A percentile compares a stretch with the other conserved stretches of the same genome.
phyloP scores from a whole-genome alignment of 495 filamentous ascomycete genomes.

The Aspergillus mulundensis region DNA sequence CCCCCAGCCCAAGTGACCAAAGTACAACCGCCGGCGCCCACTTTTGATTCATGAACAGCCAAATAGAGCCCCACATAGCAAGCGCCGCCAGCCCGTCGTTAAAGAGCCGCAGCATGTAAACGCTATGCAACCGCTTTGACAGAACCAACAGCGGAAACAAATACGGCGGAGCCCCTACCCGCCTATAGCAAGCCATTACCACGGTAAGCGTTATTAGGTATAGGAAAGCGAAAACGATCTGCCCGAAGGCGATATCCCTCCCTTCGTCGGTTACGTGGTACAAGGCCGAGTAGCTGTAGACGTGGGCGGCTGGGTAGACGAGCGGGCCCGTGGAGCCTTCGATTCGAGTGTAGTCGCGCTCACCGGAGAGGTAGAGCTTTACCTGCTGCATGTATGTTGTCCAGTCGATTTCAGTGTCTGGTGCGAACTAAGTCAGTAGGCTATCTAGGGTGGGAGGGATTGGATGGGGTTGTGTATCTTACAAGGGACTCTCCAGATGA shows the following conservation, averaged over 20 bases:
- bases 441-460: background rate
- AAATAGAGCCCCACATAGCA: slow-evolving; percentile 77
- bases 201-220: slow-evolving; percentile 71
- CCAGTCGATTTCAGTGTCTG: slow-evolving; percentile 99
- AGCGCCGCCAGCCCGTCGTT: slow-evolving; percentile 88
- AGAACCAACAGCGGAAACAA: slow-evolving; percentile 81
- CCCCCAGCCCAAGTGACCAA: slow-evolving; percentile 75
- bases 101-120: slow-evolving; percentile 89
- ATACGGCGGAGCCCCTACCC: slow-evolving; percentile 78
- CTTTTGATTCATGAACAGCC: slow-evolving; percentile 62
- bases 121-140: slow-evolving; percentile 89
- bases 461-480: slow-evolving; percentile 27
- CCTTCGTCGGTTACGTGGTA: slow-evolving; percentile 76
- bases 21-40: slow-evolving; percentile 68
- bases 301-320: slow-evolving; percentile 90
- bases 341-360: slow-evolving; percentile 83
- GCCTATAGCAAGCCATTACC: slow-evolving; percentile 78
- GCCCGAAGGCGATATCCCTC: slow-evolving; percentile 70
- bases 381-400: slow-evolving; percentile 94
- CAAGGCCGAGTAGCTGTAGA: slow-evolving; percentile 81
- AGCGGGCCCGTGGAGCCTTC: slow-evolving; percentile 87
- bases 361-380: slow-evolving; percentile 70
- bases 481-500: slow-evolving; percentile 90
- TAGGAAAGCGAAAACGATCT: slow-evolving; percentile 71
- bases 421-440: too few relatives aligned